These are phyloP conservation scores for Saccharomyces hybrid DNA, from an alignment of 1,139 yeast genomes.

Conservation along the genomic window DNA sequence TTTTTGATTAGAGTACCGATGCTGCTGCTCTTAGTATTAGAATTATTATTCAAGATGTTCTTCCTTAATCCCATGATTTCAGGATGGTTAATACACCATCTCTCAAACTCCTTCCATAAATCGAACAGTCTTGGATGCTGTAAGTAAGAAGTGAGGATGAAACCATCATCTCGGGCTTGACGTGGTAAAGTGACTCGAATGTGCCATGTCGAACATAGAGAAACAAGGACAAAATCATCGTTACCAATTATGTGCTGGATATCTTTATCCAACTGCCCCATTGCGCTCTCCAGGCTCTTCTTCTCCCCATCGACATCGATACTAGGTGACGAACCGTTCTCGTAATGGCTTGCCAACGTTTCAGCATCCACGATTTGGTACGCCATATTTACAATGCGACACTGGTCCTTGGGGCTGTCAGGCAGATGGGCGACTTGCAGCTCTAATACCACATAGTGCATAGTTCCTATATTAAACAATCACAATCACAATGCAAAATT, in stretches of 20 bases:
- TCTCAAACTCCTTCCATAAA: conserved; percentile 60
- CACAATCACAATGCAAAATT: conserved; percentile 1
- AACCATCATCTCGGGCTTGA: conserved; percentile 72
- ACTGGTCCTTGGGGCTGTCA: conserved; percentile 29
- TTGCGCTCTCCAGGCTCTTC: conserved; percentile 1
- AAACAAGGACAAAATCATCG: conserved; percentile 58
- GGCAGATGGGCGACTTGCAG: conserved; percentile 20
- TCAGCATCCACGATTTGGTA: conserved; percentile 25
- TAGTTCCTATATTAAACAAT: background rate
- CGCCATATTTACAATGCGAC: conserved; percentile 15
- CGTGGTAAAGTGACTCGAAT: conserved; percentile 70
- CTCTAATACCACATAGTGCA: conserved; percentile 30
- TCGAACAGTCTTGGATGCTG: conserved; percentile 76
- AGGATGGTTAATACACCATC: conserved; percentile 54
- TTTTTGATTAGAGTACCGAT: conserved; percentile 5
- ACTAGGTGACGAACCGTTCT: background rate
- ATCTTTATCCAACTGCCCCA: conserved; percentile 8
- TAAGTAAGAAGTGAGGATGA: conserved; percentile 64
- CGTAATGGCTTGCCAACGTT: conserved; percentile 10
- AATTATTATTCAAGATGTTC: background rate
- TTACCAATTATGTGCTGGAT: conserved; percentile 20
- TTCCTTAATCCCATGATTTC: background rate
- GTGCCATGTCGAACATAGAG: conserved; percentile 56
- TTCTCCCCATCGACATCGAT: background rate
- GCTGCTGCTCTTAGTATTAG: background rate